These are phyloP conservation scores for Carex arenaria DNA, from an alignment of 202 grass and related monocot species.

Conservation along the genomic window DNA sequence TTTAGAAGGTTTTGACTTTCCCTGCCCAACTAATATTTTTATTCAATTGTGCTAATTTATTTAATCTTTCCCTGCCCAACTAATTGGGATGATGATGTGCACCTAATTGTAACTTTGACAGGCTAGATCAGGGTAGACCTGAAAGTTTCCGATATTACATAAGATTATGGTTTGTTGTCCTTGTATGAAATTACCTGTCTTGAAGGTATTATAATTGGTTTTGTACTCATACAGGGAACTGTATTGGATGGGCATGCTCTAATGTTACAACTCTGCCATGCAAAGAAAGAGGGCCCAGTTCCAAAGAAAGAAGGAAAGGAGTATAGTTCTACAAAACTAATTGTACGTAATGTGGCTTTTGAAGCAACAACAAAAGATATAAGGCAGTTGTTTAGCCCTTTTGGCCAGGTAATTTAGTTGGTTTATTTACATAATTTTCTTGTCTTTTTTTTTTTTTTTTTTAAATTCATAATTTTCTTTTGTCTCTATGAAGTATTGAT, in stretches of 20 bases:
- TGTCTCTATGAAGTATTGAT: background rate
- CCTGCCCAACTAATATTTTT: background rate
- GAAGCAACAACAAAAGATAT: constrained; percentile 87
- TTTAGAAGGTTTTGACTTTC: background rate
- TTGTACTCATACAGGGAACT: constrained; percentile 45
- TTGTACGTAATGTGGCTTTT: constrained; percentile 93
- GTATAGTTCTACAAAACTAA: constrained; percentile 80
- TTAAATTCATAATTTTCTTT: background rate
- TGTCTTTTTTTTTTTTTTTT: background rate
- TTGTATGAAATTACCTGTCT: background rate
- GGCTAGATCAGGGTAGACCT: background rate
- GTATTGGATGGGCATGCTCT: constrained; percentile 96
- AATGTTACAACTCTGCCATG: constrained; percentile 88
- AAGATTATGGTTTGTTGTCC: background rate
- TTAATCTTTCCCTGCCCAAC: background rate
- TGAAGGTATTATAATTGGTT: background rate
- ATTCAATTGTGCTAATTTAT: background rate
- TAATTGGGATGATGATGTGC: background rate
- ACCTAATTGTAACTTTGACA: background rate
- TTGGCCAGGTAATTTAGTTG: constrained; percentile 71
- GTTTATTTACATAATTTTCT: background rate
- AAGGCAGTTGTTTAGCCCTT: constrained; percentile 84
- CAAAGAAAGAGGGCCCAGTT: constrained; percentile 46
- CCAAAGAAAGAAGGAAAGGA: constrained; percentile 69
- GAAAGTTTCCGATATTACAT: background rate